Evolutionary conservation across 2,329 filamentous ascomycete genomes (phyloP).

Genomic region (Fusarium burgessii): DNA sequence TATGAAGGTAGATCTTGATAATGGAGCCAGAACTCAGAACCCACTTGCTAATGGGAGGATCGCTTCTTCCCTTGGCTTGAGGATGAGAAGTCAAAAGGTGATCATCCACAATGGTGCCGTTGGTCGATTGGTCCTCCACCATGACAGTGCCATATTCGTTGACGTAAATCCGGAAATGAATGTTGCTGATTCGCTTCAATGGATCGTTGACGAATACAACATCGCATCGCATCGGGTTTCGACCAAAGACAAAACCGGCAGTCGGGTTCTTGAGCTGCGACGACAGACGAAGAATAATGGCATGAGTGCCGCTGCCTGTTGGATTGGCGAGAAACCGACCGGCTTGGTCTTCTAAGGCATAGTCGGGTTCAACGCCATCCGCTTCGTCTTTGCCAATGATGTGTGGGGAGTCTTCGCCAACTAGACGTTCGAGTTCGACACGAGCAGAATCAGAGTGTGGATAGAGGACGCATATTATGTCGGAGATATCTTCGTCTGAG

Average conservation of each 20-base stretch:
- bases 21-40: slow-evolving; percentile 80
- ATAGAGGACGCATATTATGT: slow-evolving; percentile 90
- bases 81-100: slow-evolving; percentile 66
- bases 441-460: slow-evolving; percentile 80
- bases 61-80: slow-evolving; percentile 51
- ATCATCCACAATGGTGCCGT: slow-evolving; percentile 89
- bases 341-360: slow-evolving; percentile 63
- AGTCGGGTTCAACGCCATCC: slow-evolving; percentile 64
- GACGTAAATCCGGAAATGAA: slow-evolving; percentile 95
- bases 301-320: slow-evolving; percentile 66
- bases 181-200: slow-evolving; percentile 84
- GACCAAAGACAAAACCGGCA: slow-evolving; percentile 87
- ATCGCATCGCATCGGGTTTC: slow-evolving; percentile 79
- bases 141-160: slow-evolving; percentile 89
- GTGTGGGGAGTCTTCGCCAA: slow-evolving; percentile 60
- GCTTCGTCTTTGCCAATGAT: slow-evolving; percentile 63
- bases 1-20: slow-evolving; percentile 74
- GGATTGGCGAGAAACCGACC: slow-evolving; percentile 59
- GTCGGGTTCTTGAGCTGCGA: slow-evolving; percentile 74
- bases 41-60: slow-evolving; percentile 56
- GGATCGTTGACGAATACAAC: slow-evolving; percentile 75
- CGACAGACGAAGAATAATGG: slow-evolving; percentile 85
- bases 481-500: slow-evolving; percentile 82
- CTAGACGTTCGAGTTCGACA: slow-evolving; percentile 71
- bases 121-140: slow-evolving; percentile 95